phyloP scores from a whole-genome alignment of 2,329 filamentous ascomycete species.

The Clonostachys byssicola region DNA sequence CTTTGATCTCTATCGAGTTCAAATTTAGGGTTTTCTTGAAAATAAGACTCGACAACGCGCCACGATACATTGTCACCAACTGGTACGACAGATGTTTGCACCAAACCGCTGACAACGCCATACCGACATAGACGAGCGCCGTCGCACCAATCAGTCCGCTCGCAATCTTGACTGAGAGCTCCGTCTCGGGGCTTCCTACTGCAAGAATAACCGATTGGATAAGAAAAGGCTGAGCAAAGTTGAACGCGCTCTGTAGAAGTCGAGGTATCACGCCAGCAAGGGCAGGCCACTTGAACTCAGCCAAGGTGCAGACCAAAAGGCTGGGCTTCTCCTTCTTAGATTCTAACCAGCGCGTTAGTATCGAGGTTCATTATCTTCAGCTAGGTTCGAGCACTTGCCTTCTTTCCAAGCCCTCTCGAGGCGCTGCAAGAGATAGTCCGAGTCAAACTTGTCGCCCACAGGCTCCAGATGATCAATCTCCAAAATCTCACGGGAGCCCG shows the following conservation, averaged over 20 bases:
- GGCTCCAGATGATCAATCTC: slow-evolving; percentile 13
- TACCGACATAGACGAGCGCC: slow-evolving; percentile 32
- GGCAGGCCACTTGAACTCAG: slow-evolving; percentile 19
- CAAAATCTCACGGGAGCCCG: slow-evolving; percentile 15
- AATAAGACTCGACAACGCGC: slow-evolving; percentile 34
- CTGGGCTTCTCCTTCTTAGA: slow-evolving; percentile 8
- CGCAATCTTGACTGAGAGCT: slow-evolving; percentile 16
- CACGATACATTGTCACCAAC: slow-evolving; percentile 27
- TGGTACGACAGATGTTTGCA: slow-evolving; percentile 28
- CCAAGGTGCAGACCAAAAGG: slow-evolving; percentile 16
- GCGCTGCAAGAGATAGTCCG: slow-evolving; percentile 7
- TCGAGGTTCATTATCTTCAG: neutral
- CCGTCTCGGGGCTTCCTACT: slow-evolving; percentile 15
- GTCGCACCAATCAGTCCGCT: slow-evolving; percentile 35
- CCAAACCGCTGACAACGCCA: slow-evolving; percentile 24
- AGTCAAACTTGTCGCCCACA: slow-evolving; percentile 20
- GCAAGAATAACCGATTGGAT: slow-evolving; percentile 26
- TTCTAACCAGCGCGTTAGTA: slow-evolving; percentile 1
- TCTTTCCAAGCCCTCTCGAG: slow-evolving; percentile 14
- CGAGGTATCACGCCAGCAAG: slow-evolving; percentile 26
- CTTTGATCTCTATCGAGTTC: slow-evolving; percentile 19
- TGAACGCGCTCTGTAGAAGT: slow-evolving; percentile 30
- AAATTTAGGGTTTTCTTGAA: slow-evolving; percentile 39
- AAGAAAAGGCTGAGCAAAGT: slow-evolving; percentile 39
- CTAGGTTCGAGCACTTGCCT: slow-evolving; percentile 4